Conservation (phyloP, 306 rosid genomes). For the Canavalia gladiata region DNA sequence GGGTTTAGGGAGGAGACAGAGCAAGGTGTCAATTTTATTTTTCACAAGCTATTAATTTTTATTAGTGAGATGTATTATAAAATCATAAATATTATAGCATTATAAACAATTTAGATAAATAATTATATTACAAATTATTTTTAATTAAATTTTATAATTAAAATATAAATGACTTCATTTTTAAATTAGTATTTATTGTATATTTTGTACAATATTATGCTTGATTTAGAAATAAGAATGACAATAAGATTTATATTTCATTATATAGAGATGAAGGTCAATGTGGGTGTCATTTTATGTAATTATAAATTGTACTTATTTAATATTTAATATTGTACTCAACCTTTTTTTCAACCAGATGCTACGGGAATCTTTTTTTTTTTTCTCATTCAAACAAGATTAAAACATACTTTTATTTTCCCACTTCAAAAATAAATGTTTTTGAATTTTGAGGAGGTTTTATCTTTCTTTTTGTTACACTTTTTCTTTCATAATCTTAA, state of each 20-base stretch:
- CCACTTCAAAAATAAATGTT: background rate
- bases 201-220: background rate
- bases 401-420: background rate
- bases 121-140: background rate
- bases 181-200: background rate
- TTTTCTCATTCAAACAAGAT: background rate
- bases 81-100: background rate
- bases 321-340: no score
- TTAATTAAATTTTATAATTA: background rate
- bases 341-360: no score
- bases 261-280: background rate
- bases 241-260: background rate
- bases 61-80: background rate
- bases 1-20: background rate
- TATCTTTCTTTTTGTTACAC: no score
- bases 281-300: background rate
- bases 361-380: no score
- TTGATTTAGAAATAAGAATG: background rate
- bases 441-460: no score
- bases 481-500: background rate
- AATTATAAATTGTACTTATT: background rate
- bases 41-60: no score
- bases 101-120: background rate
- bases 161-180: background rate
- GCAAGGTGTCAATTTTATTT: no score